Percentiles rank a stretch among this genome's conserved stretches.
phyloP scores from a whole-genome alignment of 768 basidiomycete species.

The Lentinula detonsa region DNA sequence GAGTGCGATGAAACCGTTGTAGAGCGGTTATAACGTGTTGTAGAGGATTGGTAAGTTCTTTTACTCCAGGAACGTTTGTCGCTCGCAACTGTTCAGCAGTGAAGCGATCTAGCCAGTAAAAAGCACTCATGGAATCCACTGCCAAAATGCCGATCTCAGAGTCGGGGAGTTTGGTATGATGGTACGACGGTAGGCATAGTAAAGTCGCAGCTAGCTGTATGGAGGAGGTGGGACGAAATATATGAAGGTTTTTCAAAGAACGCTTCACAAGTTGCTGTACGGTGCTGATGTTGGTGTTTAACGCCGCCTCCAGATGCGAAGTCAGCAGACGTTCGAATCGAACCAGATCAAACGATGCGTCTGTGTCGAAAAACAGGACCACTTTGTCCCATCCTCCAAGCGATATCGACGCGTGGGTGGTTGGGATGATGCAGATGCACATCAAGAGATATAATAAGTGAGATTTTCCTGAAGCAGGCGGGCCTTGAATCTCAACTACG shows the following conservation, averaged over 20 bases:
- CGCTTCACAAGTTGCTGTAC: slow-evolving; percentile 23
- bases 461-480: slow-evolving; percentile 70
- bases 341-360: slow-evolving; percentile 53
- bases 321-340: slow-evolving; percentile 50
- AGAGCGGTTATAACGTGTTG: slow-evolving; percentile 44
- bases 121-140: slow-evolving; percentile 72
- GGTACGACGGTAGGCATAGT: slow-evolving; percentile 48
- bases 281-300: slow-evolving; percentile 14
- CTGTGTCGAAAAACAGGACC: slow-evolving; percentile 67
- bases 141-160: slow-evolving; percentile 60
- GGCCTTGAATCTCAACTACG: slow-evolving; percentile 73
- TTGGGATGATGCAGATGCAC: slow-evolving; percentile 52
- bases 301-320: slow-evolving; percentile 32
- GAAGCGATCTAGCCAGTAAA: slow-evolving; percentile 75
- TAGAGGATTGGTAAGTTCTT: slow-evolving; percentile 25
- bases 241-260: slow-evolving; percentile 50
- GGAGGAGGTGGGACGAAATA: slow-evolving; percentile 67
- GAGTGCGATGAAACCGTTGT: slow-evolving; percentile 38
- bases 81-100: slow-evolving; percentile 45
- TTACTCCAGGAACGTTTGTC: slow-evolving; percentile 8
- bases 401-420: slow-evolving; percentile 17
- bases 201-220: slow-evolving; percentile 66
- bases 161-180: slow-evolving; percentile 38
- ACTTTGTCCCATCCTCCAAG: slow-evolving; percentile 60
- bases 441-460: slow-evolving; percentile 68